Conservation (phyloP, 345 rosid genomes). For the Eucalyptus victrix region DNA sequence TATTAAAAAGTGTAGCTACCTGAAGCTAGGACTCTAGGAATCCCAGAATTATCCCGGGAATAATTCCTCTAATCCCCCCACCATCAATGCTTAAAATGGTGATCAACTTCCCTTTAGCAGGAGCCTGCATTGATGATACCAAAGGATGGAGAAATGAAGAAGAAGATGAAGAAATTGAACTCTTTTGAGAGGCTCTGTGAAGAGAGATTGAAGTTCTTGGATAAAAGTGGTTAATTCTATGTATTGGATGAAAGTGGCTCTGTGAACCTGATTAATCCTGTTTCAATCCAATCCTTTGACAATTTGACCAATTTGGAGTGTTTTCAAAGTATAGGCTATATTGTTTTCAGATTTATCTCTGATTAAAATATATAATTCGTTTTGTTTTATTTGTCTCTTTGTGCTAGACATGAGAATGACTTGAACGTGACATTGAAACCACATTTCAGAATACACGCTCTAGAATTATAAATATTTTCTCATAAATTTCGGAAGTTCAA, state of each 20-base stretch:
- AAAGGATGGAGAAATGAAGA: neutral
- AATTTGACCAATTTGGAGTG: neutral
- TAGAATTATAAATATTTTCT: neutral
- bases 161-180: neutral
- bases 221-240: neutral
- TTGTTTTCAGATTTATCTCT: neutral
- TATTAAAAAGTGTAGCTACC: constrained; percentile 6
- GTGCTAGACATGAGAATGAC: neutral
- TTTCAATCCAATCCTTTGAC: neutral
- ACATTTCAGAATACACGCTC: neutral
- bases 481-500: neutral
- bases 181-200: neutral
- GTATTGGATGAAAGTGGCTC: neutral
- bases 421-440: neutral
- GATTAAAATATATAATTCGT: neutral
- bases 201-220: neutral
- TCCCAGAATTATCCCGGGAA: constrained; percentile 51
- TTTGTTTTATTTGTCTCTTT: neutral
- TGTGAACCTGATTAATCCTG: neutral
- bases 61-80: constrained; percentile 74
- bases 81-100: constrained; percentile 70
- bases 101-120: constrained; percentile 29
- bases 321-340: neutral
- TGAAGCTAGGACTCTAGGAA: constrained; percentile 61
- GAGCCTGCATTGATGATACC: constrained; percentile 1